Evolutionary conservation across 768 basidiomycete species (phyloP).

Genomic region (Amanita jacksonii): DNA sequence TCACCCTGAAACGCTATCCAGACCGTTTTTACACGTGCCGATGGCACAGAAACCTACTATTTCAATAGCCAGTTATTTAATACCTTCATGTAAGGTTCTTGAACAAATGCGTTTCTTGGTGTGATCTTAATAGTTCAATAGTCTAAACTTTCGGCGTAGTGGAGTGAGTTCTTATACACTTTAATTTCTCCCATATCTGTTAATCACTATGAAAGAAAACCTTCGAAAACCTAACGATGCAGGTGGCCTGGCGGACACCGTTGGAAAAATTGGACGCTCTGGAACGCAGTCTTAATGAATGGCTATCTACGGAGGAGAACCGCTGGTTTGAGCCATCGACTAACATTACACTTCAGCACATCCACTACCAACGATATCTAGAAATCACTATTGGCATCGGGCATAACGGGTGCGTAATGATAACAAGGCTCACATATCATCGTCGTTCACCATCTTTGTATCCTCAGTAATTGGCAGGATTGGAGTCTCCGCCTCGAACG

Average conservation of each 20-base stretch:
- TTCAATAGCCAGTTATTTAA: constrained; percentile 70
- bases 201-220: constrained; percentile 40
- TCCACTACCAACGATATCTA: constrained; percentile 56
- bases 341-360: constrained; percentile 49
- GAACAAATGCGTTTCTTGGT: not conserved
- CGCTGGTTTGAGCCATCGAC: constrained; percentile 70
- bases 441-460: not conserved
- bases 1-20: constrained; percentile 14
- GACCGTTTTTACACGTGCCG: constrained; percentile 62
- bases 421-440: too few relatives aligned
- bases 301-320: constrained; percentile 73
- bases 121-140: constrained; percentile 16
- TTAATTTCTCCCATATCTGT: constrained; percentile 9
- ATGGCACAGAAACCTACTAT: constrained; percentile 75
- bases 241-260: constrained; percentile 70
- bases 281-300: constrained; percentile 57
- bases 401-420: constrained; percentile 32
- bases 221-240: constrained; percentile 56
- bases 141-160: constrained; percentile 66
- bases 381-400: constrained; percentile 60
- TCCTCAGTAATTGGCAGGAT: constrained; percentile 26
- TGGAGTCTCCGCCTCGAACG: constrained; percentile 56
- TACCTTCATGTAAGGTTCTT: constrained; percentile 60
- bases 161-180: constrained; percentile 31
- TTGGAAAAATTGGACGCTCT: constrained; percentile 62